Percentiles rank a stretch among this genome's conserved stretches.
Evolutionary conservation across 2,329 filamentous ascomycete genomes (phyloP).

Genomic region (Penicillium sp.): DNA sequence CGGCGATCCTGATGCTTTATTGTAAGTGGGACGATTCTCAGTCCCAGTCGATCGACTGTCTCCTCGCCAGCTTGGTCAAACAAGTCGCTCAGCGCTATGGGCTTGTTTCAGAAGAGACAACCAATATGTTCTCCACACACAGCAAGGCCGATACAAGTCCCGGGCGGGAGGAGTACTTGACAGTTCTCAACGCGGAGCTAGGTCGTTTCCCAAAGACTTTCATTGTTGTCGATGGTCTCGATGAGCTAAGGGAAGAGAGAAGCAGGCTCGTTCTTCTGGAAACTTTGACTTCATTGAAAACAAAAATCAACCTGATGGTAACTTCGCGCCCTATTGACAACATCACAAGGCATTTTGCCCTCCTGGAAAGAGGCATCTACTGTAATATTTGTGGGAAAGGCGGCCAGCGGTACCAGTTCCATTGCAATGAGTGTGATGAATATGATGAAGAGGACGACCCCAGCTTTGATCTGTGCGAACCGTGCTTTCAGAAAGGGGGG

Average conservation of each 20-base stretch:
- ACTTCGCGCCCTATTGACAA: slow-evolving; percentile 1
- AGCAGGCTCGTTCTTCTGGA: background rate
- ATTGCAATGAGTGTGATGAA: slow-evolving; percentile 2
- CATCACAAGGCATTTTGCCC: slow-evolving; percentile 1
- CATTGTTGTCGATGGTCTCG: slow-evolving; percentile 1
- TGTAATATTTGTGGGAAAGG: background rate
- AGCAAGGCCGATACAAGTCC: background rate
- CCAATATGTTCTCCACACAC: slow-evolving; percentile 1
- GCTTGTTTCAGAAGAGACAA: background rate
- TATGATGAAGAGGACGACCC: background rate
- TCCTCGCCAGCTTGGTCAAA: slow-evolving; percentile 2
- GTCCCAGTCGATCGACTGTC: slow-evolving; percentile 1
- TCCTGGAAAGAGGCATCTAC: background rate
- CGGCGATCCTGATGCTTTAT: slow-evolving; percentile 12
- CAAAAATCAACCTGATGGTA: background rate
- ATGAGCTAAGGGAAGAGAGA: slow-evolving; percentile 3
- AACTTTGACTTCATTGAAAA: background rate
- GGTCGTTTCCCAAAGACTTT: background rate
- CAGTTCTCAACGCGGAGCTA: background rate
- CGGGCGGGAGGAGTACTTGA: background rate
- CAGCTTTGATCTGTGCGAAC: background rate
- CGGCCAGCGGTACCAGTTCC: background rate
- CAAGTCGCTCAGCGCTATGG: slow-evolving; percentile 3
- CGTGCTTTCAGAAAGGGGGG: background rate
- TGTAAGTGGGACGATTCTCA: slow-evolving; percentile 18